Conservation (phyloP, 2,329 filamentous ascomycete species). For the Claviceps sp. region DNA sequence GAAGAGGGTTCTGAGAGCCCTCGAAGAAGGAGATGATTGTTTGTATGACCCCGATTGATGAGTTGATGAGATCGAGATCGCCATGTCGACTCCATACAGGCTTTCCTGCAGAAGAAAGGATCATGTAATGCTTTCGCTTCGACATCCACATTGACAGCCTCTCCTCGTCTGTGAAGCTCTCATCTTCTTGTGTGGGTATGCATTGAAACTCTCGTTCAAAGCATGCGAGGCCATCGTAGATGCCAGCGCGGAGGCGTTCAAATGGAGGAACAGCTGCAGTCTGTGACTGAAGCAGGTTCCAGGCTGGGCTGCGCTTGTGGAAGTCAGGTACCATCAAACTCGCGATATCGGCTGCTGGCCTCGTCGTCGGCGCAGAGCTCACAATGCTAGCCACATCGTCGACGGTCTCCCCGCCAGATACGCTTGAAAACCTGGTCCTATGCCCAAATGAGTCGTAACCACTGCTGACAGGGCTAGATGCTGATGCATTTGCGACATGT, state of each 20-base stretch:
- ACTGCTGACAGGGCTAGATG: slow-evolving; percentile 26
- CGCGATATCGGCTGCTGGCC: slow-evolving; percentile 57
- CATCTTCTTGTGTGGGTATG: slow-evolving; percentile 42
- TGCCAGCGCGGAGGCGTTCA: slow-evolving; percentile 32
- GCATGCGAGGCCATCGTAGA: slow-evolving; percentile 43
- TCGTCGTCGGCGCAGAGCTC: slow-evolving; percentile 52
- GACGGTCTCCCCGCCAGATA: slow-evolving; percentile 28
- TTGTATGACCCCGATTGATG: slow-evolving; percentile 88
- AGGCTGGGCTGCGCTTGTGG: slow-evolving; percentile 52
- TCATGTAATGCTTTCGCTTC: slow-evolving; percentile 94
- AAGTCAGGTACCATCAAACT: slow-evolving; percentile 67
- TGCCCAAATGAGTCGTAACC: slow-evolving; percentile 26
- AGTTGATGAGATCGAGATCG: slow-evolving; percentile 77
- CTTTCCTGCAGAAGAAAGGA: slow-evolving; percentile 89
- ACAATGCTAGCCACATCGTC: slow-evolving; percentile 54
- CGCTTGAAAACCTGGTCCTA: slow-evolving; percentile 17
- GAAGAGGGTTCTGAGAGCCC: slow-evolving; percentile 60
- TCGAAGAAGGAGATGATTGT: slow-evolving; percentile 98
- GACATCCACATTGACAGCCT: slow-evolving; percentile 69
- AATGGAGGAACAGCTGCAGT: slow-evolving; percentile 47
- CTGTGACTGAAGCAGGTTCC: slow-evolving; percentile 53
- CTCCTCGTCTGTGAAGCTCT: slow-evolving; percentile 35
- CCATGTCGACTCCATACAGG: slow-evolving; percentile 95
- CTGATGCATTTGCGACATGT: slow-evolving; percentile 15
- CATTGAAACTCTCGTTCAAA: slow-evolving; percentile 71